A percentile compares a stretch with the other conserved stretches of the same genome.
phyloP scores from a whole-genome alignment of 2,329 filamentous ascomycete genomes.

The Trichophyton rubrum region DNA sequence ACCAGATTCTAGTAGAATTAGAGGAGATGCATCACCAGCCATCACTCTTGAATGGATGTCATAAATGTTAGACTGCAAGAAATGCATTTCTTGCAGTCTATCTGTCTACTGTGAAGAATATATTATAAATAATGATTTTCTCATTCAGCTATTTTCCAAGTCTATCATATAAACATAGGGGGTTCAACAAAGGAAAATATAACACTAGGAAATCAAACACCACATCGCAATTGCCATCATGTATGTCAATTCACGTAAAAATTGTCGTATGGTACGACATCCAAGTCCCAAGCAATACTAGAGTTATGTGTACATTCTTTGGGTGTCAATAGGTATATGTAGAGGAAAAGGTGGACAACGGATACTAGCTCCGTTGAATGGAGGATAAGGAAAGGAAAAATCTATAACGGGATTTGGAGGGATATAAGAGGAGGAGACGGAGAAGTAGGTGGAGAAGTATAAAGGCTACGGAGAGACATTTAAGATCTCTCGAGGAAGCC shows the following conservation, averaged over 20 bases:
- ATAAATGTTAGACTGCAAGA: neutral
- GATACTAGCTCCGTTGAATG: neutral
- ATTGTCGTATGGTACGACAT: neutral
- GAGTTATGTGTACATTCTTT: slow-evolving; percentile 1
- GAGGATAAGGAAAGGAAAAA: neutral
- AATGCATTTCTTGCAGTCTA: neutral
- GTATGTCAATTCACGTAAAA: slow-evolving; percentile 1
- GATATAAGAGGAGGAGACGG: neutral
- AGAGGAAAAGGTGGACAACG: neutral
- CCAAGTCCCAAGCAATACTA: neutral
- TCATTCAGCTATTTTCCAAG: slow-evolving; percentile 1
- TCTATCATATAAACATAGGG: neutral
- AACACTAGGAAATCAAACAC: slow-evolving; percentile 1
- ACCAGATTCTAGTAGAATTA: too few relatives aligned
- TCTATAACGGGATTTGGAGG: neutral
- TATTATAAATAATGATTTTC: neutral
- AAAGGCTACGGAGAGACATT: slow-evolving; percentile 12
- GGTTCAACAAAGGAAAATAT: neutral
- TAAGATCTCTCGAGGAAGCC: slow-evolving; percentile 64
- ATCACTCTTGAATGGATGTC: too few relatives aligned
- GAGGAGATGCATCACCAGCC: too few relatives aligned
- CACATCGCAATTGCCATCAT: neutral
- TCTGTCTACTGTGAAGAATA: too few relatives aligned
- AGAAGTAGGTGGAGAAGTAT: neutral
- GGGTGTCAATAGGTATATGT: neutral